These are phyloP conservation scores for Beta macrorhiza DNA, from an alignment of 179 eudicot genomes.

Conservation along the genomic window DNA sequence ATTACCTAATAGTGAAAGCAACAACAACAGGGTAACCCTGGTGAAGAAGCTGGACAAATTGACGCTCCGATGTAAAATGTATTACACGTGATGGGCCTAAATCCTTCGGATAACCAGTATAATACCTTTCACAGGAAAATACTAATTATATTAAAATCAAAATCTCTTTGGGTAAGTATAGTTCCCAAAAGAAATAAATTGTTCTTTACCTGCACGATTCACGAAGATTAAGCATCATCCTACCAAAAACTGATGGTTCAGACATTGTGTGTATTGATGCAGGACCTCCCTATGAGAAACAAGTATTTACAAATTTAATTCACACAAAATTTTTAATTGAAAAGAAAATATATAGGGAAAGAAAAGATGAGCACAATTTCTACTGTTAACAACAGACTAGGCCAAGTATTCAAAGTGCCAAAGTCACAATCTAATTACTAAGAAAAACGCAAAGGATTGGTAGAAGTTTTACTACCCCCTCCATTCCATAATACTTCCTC, in stretches of 20 bases:
- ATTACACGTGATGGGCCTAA: constrained; percentile 86
- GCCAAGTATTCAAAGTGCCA: background rate
- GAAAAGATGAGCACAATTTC: background rate
- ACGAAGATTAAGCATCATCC: constrained; percentile 64
- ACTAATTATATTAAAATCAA: constrained; percentile 6
- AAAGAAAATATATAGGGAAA: background rate
- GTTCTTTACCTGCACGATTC: constrained; percentile 63
- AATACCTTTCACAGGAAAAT: constrained; percentile 53
- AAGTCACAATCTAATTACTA: background rate
- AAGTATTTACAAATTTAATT: constrained; percentile 1
- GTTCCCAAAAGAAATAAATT: background rate
- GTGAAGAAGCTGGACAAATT: constrained; percentile 87
- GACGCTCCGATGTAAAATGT: constrained; percentile 92
- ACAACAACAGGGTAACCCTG: constrained; percentile 83
- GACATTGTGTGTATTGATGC: constrained; percentile 38
- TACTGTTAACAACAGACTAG: background rate
- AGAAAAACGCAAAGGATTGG: background rate
- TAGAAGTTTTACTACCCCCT: background rate
- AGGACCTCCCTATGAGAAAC: constrained; percentile 1
- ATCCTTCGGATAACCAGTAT: constrained; percentile 92
- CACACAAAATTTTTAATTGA: background rate
- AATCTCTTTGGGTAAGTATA: background rate
- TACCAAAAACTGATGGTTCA: constrained; percentile 56
- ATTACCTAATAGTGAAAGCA: constrained; percentile 88
- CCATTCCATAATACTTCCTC: background rate